Base-by-base conservation (phyloP, 495 filamentous ascomycete genomes). In the Talaromyces proteolyticus region DNA sequence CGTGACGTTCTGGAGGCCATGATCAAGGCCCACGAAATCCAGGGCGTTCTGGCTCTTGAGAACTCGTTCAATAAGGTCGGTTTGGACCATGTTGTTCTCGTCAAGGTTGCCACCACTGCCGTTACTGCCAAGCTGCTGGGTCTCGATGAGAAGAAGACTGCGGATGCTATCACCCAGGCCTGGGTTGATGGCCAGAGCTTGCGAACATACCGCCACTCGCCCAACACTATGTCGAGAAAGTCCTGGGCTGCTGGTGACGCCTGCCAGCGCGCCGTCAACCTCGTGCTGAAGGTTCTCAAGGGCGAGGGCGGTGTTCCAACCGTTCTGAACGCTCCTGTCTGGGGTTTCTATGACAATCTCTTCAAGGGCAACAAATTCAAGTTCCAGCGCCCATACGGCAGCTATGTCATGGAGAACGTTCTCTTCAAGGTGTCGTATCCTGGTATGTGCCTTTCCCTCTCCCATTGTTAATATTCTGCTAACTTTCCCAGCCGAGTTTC, bases 391-490 rank as follows among this genome's bases (percentile, higher is more conserved):
- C 83, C 84, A 40, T 98, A 97, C 62, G 93, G 91, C 57, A 92
- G 86, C 78, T 98, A 98, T 67, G 94, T 98, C 48, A 98, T 98
- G 93, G 93, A 98, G 81, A 98, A 97, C 64, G 88, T 98, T 42
- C 86, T 98, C 42, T 98, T 98, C 80, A 98, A 98, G 79, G 94
- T 98, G 37, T 98, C 93, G 24, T 96, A 95, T 64, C 91, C 91
- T 61, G 87, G 87, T 90, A 69, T 63, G 83, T 58, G 1, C 21
- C 16, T 19, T 23, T 21, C 6, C 23, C 2, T 17, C 6, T 18
- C 0, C 7, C 1, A 38, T 5, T 47, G 8, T n/a, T 20, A 17
- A 41, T 7, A 24, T 47, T 43, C 17, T 46, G 38, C 47, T 52
- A 23, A 57, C 42, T 48, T 50, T 19, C 55, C 26, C 45, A 86